Evolutionary conservation across 768 basidiomycete species (phyloP).

Genomic region (Krasilnikovozyma curviuscula): DNA sequence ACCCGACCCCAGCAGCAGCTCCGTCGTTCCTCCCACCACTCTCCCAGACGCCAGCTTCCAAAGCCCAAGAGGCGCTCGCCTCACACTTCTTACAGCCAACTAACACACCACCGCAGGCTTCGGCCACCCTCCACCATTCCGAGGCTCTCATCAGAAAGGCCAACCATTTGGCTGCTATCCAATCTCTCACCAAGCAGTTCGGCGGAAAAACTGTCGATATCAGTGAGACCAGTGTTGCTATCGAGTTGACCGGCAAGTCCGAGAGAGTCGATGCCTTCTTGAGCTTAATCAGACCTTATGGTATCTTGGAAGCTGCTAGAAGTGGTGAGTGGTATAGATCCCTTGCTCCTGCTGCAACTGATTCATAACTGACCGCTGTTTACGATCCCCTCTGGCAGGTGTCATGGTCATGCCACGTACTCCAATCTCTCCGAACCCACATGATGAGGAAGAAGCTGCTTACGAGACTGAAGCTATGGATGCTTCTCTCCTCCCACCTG

Average conservation of each 20-base stretch:
- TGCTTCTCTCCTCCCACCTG: slow-evolving; percentile 80
- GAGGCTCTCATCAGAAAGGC: slow-evolving; percentile 79
- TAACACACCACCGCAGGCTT: slow-evolving; percentile 27
- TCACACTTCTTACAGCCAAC: background rate
- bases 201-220: slow-evolving; percentile 86
- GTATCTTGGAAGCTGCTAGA: slow-evolving; percentile 82
- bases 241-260: slow-evolving; percentile 88
- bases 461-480: slow-evolving; percentile 48
- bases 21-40: background rate
- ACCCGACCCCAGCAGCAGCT: background rate
- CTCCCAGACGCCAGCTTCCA: slow-evolving; percentile 1
- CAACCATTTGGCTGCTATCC: slow-evolving; percentile 71
- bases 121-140: slow-evolving; percentile 37
- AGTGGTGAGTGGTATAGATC: slow-evolving; percentile 42
- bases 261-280: slow-evolving; percentile 81
- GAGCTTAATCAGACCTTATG: slow-evolving; percentile 75
- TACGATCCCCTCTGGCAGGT: slow-evolving; percentile 32
- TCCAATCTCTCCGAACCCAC: slow-evolving; percentile 42
- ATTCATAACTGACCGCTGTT: background rate
- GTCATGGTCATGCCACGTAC: slow-evolving; percentile 98
- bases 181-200: slow-evolving; percentile 66
- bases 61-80: slow-evolving; percentile 2
- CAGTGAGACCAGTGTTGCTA: slow-evolving; percentile 80
- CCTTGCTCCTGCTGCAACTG: background rate
- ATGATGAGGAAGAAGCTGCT: slow-evolving; percentile 37